These are phyloP conservation scores for Citrullus mucosospermus DNA, from an alignment of 306 rosid genomes.

Conservation along the genomic window DNA sequence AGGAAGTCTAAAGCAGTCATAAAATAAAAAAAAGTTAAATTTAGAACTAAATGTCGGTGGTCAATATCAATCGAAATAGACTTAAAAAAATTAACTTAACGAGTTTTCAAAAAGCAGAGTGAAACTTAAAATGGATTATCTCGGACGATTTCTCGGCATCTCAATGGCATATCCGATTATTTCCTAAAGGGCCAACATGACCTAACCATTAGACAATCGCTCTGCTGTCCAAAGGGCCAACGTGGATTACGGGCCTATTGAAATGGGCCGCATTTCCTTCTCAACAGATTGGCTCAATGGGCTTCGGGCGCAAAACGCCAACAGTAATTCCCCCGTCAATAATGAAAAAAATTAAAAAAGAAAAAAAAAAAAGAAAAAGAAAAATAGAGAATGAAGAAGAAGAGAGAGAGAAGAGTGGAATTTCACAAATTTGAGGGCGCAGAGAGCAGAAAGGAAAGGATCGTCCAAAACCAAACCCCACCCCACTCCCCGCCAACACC, in stretches of 20 bases:
- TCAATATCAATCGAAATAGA: too few relatives aligned
- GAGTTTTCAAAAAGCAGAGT: too few relatives aligned
- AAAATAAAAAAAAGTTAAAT: too few relatives aligned
- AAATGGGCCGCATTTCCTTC: background rate
- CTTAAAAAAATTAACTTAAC: too few relatives aligned
- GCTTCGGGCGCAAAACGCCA: background rate
- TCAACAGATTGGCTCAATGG: background rate
- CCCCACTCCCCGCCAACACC: constrained; percentile 9
- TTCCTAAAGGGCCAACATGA: too few relatives aligned
- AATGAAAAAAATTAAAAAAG: background rate
- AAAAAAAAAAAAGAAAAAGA: background rate
- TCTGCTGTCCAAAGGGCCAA: background rate
- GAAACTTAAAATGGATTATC: too few relatives aligned
- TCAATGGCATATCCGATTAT: too few relatives aligned
- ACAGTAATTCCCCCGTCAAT: background rate
- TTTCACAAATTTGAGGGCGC: background rate
- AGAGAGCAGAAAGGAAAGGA: background rate
- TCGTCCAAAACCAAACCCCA: constrained; percentile 1
- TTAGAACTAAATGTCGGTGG: too few relatives aligned
- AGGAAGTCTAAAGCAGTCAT: too few relatives aligned
- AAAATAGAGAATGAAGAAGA: too few relatives aligned
- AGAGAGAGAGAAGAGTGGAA: background rate
- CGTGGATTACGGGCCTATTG: background rate
- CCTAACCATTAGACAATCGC: too few relatives aligned
- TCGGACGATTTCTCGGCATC: too few relatives aligned